Conservation (phyloP, 2,329 filamentous ascomycete genomes). For the Aureobasidium sp. region DNA sequence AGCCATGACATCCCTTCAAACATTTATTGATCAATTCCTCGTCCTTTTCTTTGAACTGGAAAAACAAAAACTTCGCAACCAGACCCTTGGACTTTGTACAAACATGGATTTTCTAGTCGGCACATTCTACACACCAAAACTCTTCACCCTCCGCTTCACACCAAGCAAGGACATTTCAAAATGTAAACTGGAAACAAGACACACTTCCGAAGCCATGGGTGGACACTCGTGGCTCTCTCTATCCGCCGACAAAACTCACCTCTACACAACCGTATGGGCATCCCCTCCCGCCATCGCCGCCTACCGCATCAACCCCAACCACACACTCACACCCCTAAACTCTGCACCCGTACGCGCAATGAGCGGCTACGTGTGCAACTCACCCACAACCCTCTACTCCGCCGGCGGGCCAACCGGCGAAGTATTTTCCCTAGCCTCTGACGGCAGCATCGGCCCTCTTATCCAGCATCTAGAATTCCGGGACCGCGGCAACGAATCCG, state of each 20-base stretch:
- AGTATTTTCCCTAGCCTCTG: constrained; percentile 22
- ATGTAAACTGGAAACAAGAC: constrained; percentile 14
- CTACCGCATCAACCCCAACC: constrained; percentile 21
- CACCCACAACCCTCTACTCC: constrained; percentile 24
- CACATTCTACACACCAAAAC: constrained; percentile 24
- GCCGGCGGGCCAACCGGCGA: constrained; percentile 27
- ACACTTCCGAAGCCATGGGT: constrained; percentile 23
- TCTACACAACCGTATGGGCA: constrained; percentile 31
- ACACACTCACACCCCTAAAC: constrained; percentile 24
- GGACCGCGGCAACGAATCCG: constrained; percentile 17
- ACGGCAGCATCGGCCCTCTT: constrained; percentile 24
- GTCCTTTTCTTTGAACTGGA: not conserved
- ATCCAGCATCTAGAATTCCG: constrained; percentile 27
- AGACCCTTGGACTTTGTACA: not conserved
- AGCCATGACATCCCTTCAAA: not conserved
- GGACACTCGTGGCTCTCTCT: constrained; percentile 29
- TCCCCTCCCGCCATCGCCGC: constrained; percentile 24
- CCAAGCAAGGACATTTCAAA: constrained; percentile 12
- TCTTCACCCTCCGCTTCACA: constrained; percentile 26
- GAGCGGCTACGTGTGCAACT: constrained; percentile 23
- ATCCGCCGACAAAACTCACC: constrained; percentile 20
- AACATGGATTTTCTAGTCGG: constrained; percentile 29
- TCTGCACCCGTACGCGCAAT: constrained; percentile 23
- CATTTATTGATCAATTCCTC: not conserved
- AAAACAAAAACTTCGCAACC: no score